phyloP scores from a whole-genome alignment of 2,329 filamentous ascomycete species.

The Colletotrichum aenigma region DNA sequence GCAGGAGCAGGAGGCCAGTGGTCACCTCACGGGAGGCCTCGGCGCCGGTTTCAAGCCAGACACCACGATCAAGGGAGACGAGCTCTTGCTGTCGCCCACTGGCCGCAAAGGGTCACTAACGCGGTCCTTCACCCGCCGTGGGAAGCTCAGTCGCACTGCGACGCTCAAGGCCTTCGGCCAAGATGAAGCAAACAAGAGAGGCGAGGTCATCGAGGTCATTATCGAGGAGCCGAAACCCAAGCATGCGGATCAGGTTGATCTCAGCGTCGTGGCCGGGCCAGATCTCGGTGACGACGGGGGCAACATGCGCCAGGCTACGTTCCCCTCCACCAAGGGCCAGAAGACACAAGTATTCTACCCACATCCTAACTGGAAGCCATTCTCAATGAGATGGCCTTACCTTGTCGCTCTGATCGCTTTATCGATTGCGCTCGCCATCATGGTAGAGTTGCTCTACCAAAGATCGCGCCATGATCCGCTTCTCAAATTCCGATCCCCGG shows the following conservation, averaged over 20 bases:
- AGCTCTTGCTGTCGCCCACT: slow-evolving; percentile 48
- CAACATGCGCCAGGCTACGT: slow-evolving; percentile 40
- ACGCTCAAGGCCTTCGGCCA: slow-evolving; percentile 58
- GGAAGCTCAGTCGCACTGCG: slow-evolving; percentile 33
- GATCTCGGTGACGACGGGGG: slow-evolving; percentile 26
- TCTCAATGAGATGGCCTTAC: slow-evolving; percentile 68
- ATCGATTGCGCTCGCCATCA: slow-evolving; percentile 55
- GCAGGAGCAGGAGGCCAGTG: slow-evolving; percentile 58
- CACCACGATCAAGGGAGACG: slow-evolving; percentile 50
- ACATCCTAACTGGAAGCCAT: slow-evolving; percentile 70
- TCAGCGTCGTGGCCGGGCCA: slow-evolving; percentile 56
- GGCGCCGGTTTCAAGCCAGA: slow-evolving; percentile 57
- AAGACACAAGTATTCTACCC: slow-evolving; percentile 62
- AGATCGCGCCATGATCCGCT: slow-evolving; percentile 49
- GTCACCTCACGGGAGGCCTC: slow-evolving; percentile 61
- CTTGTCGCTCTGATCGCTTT: slow-evolving; percentile 56
- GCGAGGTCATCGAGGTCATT: slow-evolving; percentile 64
- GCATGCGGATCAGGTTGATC: slow-evolving; percentile 44
- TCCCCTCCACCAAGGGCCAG: slow-evolving; percentile 36
- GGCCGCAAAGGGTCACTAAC: slow-evolving; percentile 39
- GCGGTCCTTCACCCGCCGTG: slow-evolving; percentile 45
- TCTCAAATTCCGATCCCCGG: slow-evolving; percentile 52
- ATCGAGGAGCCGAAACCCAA: slow-evolving; percentile 38
- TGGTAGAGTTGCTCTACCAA: slow-evolving; percentile 61
- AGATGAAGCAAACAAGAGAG: slow-evolving; percentile 63